Conservation (phyloP, 768 basidiomycete genomes). For the Russula earlei region DNA sequence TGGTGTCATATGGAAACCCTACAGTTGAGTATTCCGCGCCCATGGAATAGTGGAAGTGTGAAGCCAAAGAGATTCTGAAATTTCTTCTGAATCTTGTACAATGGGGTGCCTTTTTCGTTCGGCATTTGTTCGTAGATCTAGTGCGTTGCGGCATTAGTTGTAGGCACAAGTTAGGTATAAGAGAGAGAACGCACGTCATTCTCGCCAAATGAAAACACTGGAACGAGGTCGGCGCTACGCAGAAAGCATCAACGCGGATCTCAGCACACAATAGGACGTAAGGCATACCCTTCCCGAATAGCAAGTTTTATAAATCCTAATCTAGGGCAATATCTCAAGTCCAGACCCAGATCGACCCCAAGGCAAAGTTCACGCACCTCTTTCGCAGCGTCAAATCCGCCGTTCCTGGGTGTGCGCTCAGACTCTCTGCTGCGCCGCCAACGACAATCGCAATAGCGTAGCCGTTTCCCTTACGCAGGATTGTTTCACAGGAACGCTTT, state of each 20-base stretch:
- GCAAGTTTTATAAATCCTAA: conserved; percentile 94
- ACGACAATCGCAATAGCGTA: conserved; percentile 87
- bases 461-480: conserved; percentile 41
- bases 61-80: conserved; percentile 93
- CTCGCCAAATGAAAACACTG: conserved; percentile 97
- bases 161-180: neutral
- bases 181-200: conserved; percentile 64
- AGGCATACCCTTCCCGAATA: conserved; percentile 70
- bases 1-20: conserved; percentile 20
- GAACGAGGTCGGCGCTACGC: conserved; percentile 83
- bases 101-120: conserved; percentile 83
- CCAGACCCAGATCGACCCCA: neutral
- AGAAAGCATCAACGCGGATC: conserved; percentile 4
- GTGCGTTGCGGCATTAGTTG: neutral
- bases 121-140: conserved; percentile 97
- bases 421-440: conserved; percentile 90
- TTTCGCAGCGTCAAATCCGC: conserved; percentile 76
- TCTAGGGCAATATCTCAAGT: conserved; percentile 29
- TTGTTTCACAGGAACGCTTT: conserved; percentile 83
- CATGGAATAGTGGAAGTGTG: conserved; percentile 95
- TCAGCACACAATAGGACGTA: neutral
- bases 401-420: conserved; percentile 94
- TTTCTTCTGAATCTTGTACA: conserved; percentile 79
- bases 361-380: conserved; percentile 36
- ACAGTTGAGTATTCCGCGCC: conserved; percentile 93